Conservation (phyloP, 345 rosid genomes). For the Citrus australasica region DNA sequence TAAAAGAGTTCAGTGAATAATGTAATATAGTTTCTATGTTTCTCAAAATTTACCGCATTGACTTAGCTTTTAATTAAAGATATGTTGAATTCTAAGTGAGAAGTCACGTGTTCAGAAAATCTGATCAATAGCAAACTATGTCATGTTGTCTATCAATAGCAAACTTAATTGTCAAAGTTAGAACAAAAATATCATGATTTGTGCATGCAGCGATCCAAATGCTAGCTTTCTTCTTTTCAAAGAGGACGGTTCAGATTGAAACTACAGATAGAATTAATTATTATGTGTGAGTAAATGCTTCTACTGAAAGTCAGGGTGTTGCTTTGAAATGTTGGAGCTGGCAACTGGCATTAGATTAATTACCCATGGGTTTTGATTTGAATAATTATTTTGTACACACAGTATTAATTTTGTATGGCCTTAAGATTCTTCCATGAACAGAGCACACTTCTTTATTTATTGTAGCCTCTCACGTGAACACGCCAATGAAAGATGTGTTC, state of each 20-base stretch:
- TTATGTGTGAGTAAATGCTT: background rate
- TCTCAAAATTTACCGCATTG: background rate
- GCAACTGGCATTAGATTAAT: background rate
- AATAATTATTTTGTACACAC: background rate
- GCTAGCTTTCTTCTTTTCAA: background rate
- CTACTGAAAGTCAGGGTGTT: background rate
- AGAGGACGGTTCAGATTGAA: background rate
- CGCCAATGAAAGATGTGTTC: background rate
- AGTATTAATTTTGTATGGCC: background rate
- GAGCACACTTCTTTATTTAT: background rate
- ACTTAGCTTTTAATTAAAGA: background rate
- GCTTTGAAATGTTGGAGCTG: background rate
- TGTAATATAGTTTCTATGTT: background rate
- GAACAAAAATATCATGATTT: background rate
- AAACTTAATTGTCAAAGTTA: background rate
- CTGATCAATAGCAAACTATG: background rate
- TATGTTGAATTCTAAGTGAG: background rate
- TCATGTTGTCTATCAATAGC: background rate
- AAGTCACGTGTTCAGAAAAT: background rate
- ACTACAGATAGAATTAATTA: background rate
- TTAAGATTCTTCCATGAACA: slow-evolving; percentile 1
- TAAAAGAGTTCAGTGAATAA: background rate
- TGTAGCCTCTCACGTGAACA: slow-evolving; percentile 8
- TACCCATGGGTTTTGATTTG: background rate
- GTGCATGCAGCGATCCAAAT: background rate